phyloP scores from a whole-genome alignment of 306 rosid genomes.

The Canavalia gladiata region DNA sequence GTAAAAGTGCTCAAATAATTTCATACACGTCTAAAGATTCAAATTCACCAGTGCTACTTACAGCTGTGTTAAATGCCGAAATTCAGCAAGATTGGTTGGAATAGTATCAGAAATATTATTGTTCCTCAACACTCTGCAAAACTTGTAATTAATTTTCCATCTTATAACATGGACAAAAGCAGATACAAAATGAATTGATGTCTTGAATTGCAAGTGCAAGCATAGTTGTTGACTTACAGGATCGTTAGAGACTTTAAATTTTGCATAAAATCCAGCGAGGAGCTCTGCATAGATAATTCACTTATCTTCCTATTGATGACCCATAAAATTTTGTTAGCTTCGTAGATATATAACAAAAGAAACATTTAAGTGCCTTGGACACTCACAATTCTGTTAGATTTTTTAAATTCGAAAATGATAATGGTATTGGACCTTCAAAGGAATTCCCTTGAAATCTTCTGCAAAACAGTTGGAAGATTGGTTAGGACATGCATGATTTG shows the following conservation, averaged over 20 bases:
- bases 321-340: neutral
- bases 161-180: neutral
- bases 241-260: slow-evolving; percentile 59
- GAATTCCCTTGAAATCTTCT: slow-evolving; percentile 80
- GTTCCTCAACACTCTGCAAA: slow-evolving; percentile 68
- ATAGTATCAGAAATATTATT: slow-evolving; percentile 62
- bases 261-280: slow-evolving; percentile 62
- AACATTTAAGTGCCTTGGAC: neutral
- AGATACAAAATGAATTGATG: neutral
- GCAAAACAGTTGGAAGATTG: neutral
- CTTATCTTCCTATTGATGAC: slow-evolving; percentile 55
- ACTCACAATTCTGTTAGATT: slow-evolving; percentile 68
- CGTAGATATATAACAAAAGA: neutral
- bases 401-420: slow-evolving; percentile 60
- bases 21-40: neutral
- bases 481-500: neutral
- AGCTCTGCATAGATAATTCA: slow-evolving; percentile 61
- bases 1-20: neutral
- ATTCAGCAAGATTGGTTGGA: slow-evolving; percentile 65
- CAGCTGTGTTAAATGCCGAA: slow-evolving; percentile 53
- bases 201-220: neutral
- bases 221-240: slow-evolving; percentile 53
- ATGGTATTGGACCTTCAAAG: slow-evolving; percentile 67
- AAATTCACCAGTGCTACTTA: slow-evolving; percentile 45
- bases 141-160: slow-evolving; percentile 10